Conservation (phyloP, 805 yeast genomes). For the Saccharomycopsis babjevae region DNA sequence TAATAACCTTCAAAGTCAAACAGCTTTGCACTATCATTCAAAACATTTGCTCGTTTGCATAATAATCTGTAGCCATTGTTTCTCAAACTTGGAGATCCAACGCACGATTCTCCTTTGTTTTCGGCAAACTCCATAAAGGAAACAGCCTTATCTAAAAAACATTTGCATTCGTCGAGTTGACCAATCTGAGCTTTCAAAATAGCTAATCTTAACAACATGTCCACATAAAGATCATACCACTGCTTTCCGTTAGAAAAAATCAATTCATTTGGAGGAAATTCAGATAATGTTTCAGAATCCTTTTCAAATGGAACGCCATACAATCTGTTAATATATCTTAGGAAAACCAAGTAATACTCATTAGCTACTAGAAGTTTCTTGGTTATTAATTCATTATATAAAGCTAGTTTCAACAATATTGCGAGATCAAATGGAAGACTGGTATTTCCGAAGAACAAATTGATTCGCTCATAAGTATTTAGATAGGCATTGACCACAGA, state of each 20-base stretch:
- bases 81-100: conserved; percentile 10
- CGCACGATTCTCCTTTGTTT: not conserved
- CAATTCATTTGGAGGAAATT: conserved; percentile 20
- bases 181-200: conserved; percentile 25
- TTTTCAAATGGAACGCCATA: conserved; percentile 23
- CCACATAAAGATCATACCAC: conserved; percentile 28
- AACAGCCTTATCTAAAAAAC: conserved; percentile 24
- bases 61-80: conserved; percentile 27
- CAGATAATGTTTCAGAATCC: conserved; percentile 19
- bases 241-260: conserved; percentile 23
- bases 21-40: not conserved
- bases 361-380: conserved; percentile 28
- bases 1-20: not conserved
- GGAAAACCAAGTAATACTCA: conserved; percentile 24
- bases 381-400: conserved; percentile 30
- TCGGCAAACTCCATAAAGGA: conserved; percentile 20
- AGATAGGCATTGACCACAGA: conserved; percentile 6
- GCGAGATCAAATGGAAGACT: conserved; percentile 10
- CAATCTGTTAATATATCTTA: conserved; percentile 25
- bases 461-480: conserved; percentile 15
- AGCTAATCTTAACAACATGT: conserved; percentile 32
- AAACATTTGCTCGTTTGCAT: conserved; percentile 22
- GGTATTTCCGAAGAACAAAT: not conserved
- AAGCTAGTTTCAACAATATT: conserved; percentile 24
- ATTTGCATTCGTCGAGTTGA: conserved; percentile 22